Conservation (phyloP, 208 protist species). For the Acanthamoeba rhysodes region DNA sequence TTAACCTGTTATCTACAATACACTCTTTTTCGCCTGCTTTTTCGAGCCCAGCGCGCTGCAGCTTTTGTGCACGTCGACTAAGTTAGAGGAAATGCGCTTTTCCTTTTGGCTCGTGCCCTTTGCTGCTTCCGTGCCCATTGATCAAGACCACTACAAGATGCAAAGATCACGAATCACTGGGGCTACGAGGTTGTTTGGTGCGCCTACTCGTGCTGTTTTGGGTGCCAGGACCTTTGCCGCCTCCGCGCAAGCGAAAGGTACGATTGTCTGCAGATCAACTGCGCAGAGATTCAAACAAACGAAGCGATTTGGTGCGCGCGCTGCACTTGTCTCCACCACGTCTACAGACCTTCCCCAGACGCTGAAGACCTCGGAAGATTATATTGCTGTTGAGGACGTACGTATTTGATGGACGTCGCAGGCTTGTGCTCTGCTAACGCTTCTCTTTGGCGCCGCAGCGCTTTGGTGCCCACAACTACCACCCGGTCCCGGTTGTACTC, state of each 20-base stretch:
- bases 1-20: not conserved
- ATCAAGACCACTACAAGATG: not conserved
- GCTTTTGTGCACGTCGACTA: not conserved
- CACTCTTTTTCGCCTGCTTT: no score
- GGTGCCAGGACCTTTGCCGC: not conserved
- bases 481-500: slow-evolving; percentile 94
- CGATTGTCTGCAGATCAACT: not conserved
- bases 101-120: no score
- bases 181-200: not conserved
- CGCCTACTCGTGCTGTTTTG: not conserved
- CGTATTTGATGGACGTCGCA: not conserved
- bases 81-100: no score
- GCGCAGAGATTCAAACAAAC: no score
- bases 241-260: not conserved
- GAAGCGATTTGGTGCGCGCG: no score
- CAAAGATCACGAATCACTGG: not conserved
- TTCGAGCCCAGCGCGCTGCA: not conserved
- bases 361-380: slow-evolving; percentile 22
- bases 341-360: not conserved
- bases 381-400: slow-evolving; percentile 14
- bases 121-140: no score
- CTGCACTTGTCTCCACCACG: not conserved
- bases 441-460: not conserved
- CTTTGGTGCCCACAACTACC: slow-evolving; percentile 92
- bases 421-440: not conserved